Base-by-base conservation (phyloP, 768 basidiomycete species). In the Lanmaoa rubissima region DNA sequence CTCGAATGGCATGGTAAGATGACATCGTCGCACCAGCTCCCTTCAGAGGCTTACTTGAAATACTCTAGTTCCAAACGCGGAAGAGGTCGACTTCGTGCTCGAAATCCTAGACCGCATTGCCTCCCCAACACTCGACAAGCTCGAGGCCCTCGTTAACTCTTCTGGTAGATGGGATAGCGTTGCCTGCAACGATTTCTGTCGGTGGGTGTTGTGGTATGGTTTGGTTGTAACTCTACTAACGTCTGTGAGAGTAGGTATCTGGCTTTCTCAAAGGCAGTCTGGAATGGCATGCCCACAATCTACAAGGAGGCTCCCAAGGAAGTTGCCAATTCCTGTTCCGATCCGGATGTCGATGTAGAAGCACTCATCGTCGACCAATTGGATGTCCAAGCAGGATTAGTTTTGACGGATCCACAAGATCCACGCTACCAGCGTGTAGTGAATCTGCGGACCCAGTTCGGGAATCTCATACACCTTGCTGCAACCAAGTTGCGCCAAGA, bases 1-100 rank as follows among this genome's bases (percentile, higher is more conserved):
- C 81, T 94, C 36, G 85, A 92, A 56, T 98, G 95, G 95, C 94
- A 96, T 69, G 82, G 89, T 89, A 65, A 45, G 63, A 26, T 36
- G 42, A 40, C 6, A 52, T 48, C 8, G 40, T 24, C 35, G 36
- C 24, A 26, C 4, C 2, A n/a, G n/a, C n/a, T n/a, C 34, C 19
- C 49, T 57, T 57, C 41, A 59, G 51, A 69, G 24, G 62, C 45
- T 56, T 16, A 55, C 19, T 19, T 46, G 48, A 48, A 42, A 19
- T 26, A 9, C 48, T 83, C 88, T 1, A 82, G 71, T 67, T 38
- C 73, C 71, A 45, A 71, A 46, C 16, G 21, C 32, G 4, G 82
- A 82, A 19, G 96, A 98, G 68, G 82, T 97, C 55, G 80, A 79
- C 6, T 90, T 95, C 65, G 84, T 88, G 4, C 68, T 97, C 42